Base-by-base conservation (phyloP, 345 rosid species). In the Physaria fendleri region DNA sequence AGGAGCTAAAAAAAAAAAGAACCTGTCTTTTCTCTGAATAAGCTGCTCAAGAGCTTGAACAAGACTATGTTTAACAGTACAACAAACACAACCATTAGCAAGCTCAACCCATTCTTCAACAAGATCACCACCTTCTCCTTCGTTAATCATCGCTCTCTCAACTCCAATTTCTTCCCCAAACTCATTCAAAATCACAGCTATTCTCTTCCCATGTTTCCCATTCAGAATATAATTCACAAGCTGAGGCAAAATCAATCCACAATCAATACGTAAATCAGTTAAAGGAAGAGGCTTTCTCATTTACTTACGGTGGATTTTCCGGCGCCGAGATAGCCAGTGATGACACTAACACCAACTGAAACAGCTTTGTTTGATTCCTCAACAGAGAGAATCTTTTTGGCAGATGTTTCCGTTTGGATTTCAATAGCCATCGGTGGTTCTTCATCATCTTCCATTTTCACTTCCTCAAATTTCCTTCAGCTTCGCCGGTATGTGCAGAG, bases 71-170 rank as follows among this genome's bases (percentile, higher is more conserved):
- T 92, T 92, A 40, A 92, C 89, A 27, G 90, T 88, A 74, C 97
- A 93, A 63, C 99, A 89, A 41, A 93, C 71, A 64, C 99, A 88
- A 12, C 95, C 97, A 66, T 89, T 93, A 21, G 91, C 91, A 13
- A 86, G 82, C 68, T 93, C 99, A 29, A 88, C 94, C 98, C 98
- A 85, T 74, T 88, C 98, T 69, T 88, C 98, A 11, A 92, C 89
- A 51, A 88, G 75, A 4, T 87, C 79, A 52, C 95, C 91, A 0
- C 81, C 87, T 51, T 88, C 85, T 44, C 95, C 94, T 71, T 89
- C 99, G 71, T 86, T 93, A 39, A 93, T 93, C 97, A 88, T 88
- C 1, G 97, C 97, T 71, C 95, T 88, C 76, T 92, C 97, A 1
- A 93, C 95, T 63, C 94, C 97, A 50, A 92, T 83, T 79, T 85